Percentiles rank a stretch among this genome's conserved stretches.
These are phyloP conservation scores for Ceratocystis cubensis DNA, from an alignment of 2,329 filamentous ascomycete genomes.

Conservation along the genomic window DNA sequence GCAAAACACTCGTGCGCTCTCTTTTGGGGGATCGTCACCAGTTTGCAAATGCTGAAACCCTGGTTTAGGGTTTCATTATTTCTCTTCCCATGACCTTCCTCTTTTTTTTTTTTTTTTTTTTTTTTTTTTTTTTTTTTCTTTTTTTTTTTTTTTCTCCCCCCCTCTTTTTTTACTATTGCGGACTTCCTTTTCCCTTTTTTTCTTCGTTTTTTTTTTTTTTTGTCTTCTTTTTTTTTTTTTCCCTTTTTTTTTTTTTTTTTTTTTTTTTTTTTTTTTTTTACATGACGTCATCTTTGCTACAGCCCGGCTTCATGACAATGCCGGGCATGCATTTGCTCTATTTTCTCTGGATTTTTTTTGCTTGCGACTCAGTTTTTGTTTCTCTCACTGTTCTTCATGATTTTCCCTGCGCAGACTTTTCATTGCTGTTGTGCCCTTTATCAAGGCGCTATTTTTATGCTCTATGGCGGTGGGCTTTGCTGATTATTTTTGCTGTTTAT, in stretches of 20 bases:
- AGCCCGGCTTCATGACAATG: neutral
- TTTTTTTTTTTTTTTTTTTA: neutral
- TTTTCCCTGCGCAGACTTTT: neutral
- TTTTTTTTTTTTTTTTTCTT: neutral
- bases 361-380: neutral
- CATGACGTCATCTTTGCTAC: conserved; percentile 8
- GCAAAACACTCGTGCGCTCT: neutral
- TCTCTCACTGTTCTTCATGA: neutral
- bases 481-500: conserved; percentile 5
- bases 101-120: neutral
- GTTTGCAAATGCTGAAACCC: neutral
- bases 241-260: too few species aligned
- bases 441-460: neutral
- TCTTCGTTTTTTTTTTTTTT: too few species aligned
- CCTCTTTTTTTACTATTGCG: too few species aligned
- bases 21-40: neutral
- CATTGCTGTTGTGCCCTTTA: conserved; percentile 1
- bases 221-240: neutral
- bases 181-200: too few species aligned
- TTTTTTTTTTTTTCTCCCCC: neutral
- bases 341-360: neutral
- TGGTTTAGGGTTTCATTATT: neutral
- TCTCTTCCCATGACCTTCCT: neutral
- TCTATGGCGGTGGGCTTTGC: conserved; percentile 6
- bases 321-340: neutral